These are phyloP conservation scores for Eutrema japonicum DNA, from an alignment of 345 rosid genomes.

Conservation along the genomic window DNA sequence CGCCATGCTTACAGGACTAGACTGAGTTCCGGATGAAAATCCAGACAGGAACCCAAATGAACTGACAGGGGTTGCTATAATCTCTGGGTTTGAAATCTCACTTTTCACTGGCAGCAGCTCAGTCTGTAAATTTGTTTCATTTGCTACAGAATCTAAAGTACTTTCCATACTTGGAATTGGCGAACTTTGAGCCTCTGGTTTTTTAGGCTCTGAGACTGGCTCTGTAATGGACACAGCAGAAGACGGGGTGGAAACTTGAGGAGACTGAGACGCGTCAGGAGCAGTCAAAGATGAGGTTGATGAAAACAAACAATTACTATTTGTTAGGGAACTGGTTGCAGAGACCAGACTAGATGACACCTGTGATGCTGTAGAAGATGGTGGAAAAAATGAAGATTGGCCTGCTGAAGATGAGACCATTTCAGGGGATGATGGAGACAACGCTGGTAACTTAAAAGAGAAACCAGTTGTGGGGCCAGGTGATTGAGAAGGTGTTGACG, in stretches of 20 bases:
- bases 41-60: slow-evolving; percentile 46
- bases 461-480: slow-evolving; percentile 39
- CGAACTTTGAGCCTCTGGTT: slow-evolving; percentile 49
- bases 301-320: slow-evolving; percentile 42
- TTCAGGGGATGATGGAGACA: slow-evolving; percentile 51
- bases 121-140: slow-evolving; percentile 40
- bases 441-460: slow-evolving; percentile 43
- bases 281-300: slow-evolving; percentile 39
- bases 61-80: slow-evolving; percentile 46
- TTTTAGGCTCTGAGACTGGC: slow-evolving; percentile 45
- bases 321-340: slow-evolving; percentile 42
- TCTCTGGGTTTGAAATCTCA: slow-evolving; percentile 51
- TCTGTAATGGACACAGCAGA: slow-evolving; percentile 41
- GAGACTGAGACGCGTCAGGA: slow-evolving; percentile 45
- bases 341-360: slow-evolving; percentile 45
- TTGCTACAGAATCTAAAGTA: slow-evolving; percentile 42
- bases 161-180: slow-evolving; percentile 35
- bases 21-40: slow-evolving; percentile 50
- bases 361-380: slow-evolving; percentile 44
- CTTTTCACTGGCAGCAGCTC: slow-evolving; percentile 42
- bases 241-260: slow-evolving; percentile 38
- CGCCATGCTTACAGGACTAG: slow-evolving; percentile 39
- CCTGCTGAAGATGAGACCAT: slow-evolving; percentile 41
- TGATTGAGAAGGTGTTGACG: slow-evolving; percentile 36
- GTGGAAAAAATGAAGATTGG: slow-evolving; percentile 43